A percentile compares a stretch with the other conserved stretches of the same genome.
phyloP scores from a whole-genome alignment of 768 basidiomycete species.

The Nevesoporus exiguus region DNA sequence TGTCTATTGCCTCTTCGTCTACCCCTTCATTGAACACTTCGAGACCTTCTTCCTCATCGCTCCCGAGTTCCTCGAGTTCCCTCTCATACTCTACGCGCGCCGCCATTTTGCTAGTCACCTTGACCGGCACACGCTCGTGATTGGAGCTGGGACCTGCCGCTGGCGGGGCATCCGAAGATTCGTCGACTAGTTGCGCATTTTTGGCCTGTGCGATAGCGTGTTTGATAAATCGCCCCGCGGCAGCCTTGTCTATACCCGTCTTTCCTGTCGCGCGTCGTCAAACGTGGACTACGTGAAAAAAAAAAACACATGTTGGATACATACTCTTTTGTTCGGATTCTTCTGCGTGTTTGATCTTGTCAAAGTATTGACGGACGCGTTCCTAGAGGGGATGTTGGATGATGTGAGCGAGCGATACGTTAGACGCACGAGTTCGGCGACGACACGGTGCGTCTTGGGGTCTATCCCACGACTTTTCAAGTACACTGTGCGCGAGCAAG shows the following conservation, averaged over 20 bases:
- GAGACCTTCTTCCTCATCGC: conserved; percentile 42
- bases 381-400: conserved; percentile 41
- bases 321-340: conserved; percentile 50
- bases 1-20: conserved; percentile 10
- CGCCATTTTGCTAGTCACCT: conserved; percentile 71
- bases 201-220: conserved; percentile 70
- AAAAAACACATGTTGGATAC: not conserved
- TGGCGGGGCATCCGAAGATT: conserved; percentile 15
- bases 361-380: conserved; percentile 75
- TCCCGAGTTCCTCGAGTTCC: conserved; percentile 42
- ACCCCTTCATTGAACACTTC: conserved; percentile 34
- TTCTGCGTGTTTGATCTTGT: conserved; percentile 76
- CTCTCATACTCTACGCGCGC: conserved; percentile 63
- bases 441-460: conserved; percentile 72
- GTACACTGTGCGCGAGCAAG: conserved; percentile 51
- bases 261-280: conserved; percentile 31
- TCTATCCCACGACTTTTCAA: conserved; percentile 78
- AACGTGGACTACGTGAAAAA: not conserved
- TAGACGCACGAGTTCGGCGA: conserved; percentile 47
- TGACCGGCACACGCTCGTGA: conserved; percentile 41
- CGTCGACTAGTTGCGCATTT: conserved; percentile 32
- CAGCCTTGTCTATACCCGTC: conserved; percentile 66
- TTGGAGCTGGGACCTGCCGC: conserved; percentile 12
- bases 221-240: conserved; percentile 80
- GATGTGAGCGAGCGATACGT: not conserved